Base-by-base conservation (phyloP, 306 rosid genomes). In the Trifolium subterraneum region DNA sequence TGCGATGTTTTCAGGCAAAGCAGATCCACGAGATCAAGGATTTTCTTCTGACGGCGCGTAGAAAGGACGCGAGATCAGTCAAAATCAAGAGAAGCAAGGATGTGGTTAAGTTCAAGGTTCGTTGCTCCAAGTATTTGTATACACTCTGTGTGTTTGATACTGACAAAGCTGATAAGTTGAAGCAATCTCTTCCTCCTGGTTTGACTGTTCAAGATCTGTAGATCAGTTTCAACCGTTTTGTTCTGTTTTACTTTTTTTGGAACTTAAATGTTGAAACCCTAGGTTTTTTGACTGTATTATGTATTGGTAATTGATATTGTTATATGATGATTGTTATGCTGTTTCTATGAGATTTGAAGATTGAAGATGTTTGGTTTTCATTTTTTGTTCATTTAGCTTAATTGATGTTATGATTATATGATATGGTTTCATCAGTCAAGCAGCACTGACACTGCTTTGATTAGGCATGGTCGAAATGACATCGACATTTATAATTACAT, bases 101-200 rank as follows among this genome's bases (percentile, higher is more conserved):
- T 45, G 92, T 82, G 6, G 97, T 92, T 8, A 89, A 92, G 92
- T 92, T 92, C 48, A 92, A 92, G 88, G 96, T 92, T 33, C 90
- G 96, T 6, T 92, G 97, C 81, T 92, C 96, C 16, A 92, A 85
- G 88, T 89, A 92, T 80, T 81, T 92, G 48, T 89, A 92, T 87
- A 92, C 97, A 0, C 92, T 92, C 0, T 88, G 96, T 25, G 97
- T 92, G 56, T 86, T 88, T 18, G 96, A 89, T 76, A 48, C 87
- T 0, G 90, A 92, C 80, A 92, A 92, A 81, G 97, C 97, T 0
- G 87, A 87, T 78, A 90, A 92, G 79, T 85, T 92, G 96, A 92
- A 90, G 90, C 96, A 92, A 75, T 92, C 97, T 25, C 97, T 92
- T 78, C 97, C 97, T 2, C 97, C 97, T 6, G 96, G 96, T 80